Evolutionary conservation across 2,329 filamentous ascomycete genomes (phyloP), one percentile per base, ranked within the genome.

Genomic region (Xylariales sp.): DNA sequence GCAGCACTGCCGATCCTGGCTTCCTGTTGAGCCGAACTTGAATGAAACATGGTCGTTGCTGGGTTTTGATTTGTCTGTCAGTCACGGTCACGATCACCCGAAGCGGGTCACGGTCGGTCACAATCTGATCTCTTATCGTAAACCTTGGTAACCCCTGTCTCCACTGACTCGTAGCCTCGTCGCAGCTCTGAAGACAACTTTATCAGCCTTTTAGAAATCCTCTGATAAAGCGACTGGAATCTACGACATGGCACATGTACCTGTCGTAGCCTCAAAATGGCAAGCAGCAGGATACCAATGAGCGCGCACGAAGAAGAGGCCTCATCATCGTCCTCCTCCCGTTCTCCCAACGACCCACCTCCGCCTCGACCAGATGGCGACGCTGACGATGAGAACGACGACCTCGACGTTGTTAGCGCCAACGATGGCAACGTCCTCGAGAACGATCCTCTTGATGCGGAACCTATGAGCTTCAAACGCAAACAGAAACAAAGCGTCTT

Each of bases 381-480:
- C 47, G 52, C 46, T 51, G 43, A 46, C 47, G 31, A 40, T 31
- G 52, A 54, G 31, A 46, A 49, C 44, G 53, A 56, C 48, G 52
- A 60, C 46, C 42, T 55, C 44, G 54, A 53, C 39, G 45, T 54
- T 20, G 51, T 49, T 49, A 50, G 55, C 24, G 41, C 39, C 14
- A 39, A 54, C 33, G 48, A 54, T 27, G 46, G 25, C 20, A 34
- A 33, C 43, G 48, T 78, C 25, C 65, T 83, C 40, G 67, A 65
- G 31, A 69, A 78, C 35, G 79, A 84, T 56, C 77, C 80, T 15
- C 62, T 82, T 44, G 65, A 69, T 41, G n/a, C n/a, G n/a, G 63
- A 68, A 38, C 68, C 73, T 20, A 64, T 86, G 40, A 84, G 83
- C 24, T 88, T 88, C 66, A 88, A 87, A 68, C 80, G 84, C 56